Evolutionary conservation across 83 land plant genomes (phyloP).

Genomic region (Diphasiastrum complanatum): DNA sequence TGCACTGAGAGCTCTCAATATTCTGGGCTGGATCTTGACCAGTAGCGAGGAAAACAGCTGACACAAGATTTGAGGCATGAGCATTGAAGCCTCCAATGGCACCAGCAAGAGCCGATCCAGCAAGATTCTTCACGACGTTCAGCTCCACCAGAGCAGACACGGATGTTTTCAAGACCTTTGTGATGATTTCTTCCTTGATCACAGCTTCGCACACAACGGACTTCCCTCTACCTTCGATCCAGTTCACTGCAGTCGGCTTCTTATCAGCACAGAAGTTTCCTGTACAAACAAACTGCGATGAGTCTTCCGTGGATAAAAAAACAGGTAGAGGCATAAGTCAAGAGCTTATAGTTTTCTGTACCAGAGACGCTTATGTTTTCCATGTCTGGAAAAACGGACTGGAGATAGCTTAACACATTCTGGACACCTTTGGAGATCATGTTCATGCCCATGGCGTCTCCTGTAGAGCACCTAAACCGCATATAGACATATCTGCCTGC

Average conservation of each 20-base stretch:
- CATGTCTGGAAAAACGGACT: constrained; percentile 3
- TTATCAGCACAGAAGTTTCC: too few species aligned
- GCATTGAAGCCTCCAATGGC: constrained; percentile 6
- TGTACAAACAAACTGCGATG: too few species aligned
- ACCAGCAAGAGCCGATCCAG: constrained; percentile 5
- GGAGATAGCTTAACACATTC: too few species aligned
- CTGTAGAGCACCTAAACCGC: constrained; percentile 1
- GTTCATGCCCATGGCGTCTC: constrained; percentile 11
- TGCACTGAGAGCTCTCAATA: constrained; percentile 7
- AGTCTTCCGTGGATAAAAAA: neutral
- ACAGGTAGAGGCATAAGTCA: neutral
- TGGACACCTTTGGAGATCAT: constrained; percentile 2
- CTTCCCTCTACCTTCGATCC: constrained; percentile 7
- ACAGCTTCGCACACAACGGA: too few species aligned
- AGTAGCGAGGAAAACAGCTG: constrained; percentile 1
- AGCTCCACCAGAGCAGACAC: neutral
- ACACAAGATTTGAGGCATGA: neutral
- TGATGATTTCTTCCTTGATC: neutral
- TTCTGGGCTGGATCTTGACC: constrained; percentile 11
- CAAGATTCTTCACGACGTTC: neutral
- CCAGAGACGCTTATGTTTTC: neutral
- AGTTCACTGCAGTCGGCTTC: too few species aligned
- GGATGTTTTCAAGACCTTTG: neutral
- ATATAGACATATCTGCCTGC: constrained; percentile 1
- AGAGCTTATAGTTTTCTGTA: neutral